A percentile compares a stretch with the other conserved stretches of the same genome.
phyloP scores from a whole-genome alignment of 1,284 basidiomycete genomes.

The Porogramme epimiltina region DNA sequence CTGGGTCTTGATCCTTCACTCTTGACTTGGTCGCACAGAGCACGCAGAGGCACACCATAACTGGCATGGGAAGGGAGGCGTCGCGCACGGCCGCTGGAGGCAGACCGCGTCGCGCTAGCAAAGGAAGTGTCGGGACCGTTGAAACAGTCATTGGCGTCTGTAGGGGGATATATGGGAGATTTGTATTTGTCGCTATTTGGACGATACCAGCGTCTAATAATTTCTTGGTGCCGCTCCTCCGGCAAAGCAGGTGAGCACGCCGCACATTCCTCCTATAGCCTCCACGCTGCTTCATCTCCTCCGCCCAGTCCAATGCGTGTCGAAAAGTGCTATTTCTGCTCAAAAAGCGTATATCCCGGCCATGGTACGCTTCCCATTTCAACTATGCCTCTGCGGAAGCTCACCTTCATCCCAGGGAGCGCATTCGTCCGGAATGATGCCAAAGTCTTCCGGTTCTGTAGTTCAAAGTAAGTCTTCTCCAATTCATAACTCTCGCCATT shows the following conservation, averaged over 20 bases:
- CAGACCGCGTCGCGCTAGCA: no score
- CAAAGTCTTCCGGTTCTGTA: slow-evolving; percentile 96
- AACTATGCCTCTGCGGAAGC: background rate
- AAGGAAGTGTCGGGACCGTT: no score
- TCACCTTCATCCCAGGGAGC: slow-evolving; percentile 51
- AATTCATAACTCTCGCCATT: background rate
- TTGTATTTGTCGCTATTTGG: slow-evolving; percentile 14
- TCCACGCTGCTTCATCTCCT: slow-evolving; percentile 3
- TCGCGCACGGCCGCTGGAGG: no score
- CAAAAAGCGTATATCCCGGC: slow-evolving; percentile 92
- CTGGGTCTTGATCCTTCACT: no score
- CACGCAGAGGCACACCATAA: no score
- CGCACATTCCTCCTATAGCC: no score
- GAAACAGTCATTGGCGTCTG: background rate
- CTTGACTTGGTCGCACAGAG: no score
- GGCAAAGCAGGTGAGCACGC: slow-evolving; percentile 1
- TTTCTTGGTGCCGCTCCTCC: slow-evolving; percentile 5
- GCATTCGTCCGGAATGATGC: slow-evolving; percentile 97
- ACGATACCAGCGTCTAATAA: slow-evolving; percentile 13
- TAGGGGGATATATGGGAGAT: background rate
- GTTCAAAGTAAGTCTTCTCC: slow-evolving; percentile 76
- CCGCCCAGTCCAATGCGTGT: slow-evolving; percentile 62
- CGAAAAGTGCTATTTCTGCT: slow-evolving; percentile 93
- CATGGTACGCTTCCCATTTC: slow-evolving; percentile 58
- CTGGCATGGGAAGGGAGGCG: no score